These are phyloP conservation scores for Flaveria robusta DNA, from an alignment of 129 eudicot species.

Conservation along the genomic window DNA sequence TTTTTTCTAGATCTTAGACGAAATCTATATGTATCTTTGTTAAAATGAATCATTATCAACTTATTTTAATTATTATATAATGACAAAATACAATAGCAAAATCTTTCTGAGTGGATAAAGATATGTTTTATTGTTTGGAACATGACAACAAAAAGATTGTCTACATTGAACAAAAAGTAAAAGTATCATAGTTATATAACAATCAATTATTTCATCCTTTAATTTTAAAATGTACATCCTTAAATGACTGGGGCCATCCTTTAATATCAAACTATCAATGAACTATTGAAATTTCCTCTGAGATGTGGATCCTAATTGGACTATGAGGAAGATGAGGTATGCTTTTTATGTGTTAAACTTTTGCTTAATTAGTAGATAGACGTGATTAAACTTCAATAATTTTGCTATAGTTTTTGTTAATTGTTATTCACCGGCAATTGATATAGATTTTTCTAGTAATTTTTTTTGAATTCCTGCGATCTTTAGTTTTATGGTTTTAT, in stretches of 20 bases:
- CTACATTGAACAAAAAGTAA: background rate
- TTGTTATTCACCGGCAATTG: no score
- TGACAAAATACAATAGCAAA: slow-evolving; percentile 1
- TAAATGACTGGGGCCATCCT: no score
- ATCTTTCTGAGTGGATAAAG: slow-evolving; percentile 1
- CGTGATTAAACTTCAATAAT: background rate
- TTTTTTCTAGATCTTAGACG: background rate
- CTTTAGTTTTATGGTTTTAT: background rate
- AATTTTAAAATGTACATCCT: no score
- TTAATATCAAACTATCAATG: no score
- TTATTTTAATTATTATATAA: background rate
- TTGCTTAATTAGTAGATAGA: background rate
- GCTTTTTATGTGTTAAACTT: background rate
- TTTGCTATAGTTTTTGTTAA: background rate
- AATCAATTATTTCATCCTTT: no score
- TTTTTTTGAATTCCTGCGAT: background rate
- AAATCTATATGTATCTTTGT: background rate
- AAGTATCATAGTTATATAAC: background rate
- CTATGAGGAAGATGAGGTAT: slow-evolving; percentile 50
- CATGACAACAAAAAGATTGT: slow-evolving; percentile 1
- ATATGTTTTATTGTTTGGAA: background rate
- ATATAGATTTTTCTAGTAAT: no score
- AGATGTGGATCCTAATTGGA: no score
- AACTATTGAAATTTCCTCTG: no score
- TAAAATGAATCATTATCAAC: background rate